A percentile compares a stretch with the other conserved stretches of the same genome.
Conservation (phyloP, 1,139 yeast genomes). For the Blastobotrys ciferrii region DNA sequence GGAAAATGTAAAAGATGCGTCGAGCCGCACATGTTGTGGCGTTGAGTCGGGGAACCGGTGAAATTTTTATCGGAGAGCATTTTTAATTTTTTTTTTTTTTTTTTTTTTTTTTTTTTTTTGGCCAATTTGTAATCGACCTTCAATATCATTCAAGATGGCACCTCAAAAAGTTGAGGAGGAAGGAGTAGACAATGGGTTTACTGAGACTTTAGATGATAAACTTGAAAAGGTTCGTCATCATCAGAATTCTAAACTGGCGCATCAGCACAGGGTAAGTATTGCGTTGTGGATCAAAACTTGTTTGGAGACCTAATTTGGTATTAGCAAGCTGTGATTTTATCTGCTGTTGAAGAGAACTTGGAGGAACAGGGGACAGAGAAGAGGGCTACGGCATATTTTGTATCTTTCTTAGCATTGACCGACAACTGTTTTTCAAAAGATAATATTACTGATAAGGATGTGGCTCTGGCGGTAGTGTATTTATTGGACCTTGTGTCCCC, state of each 20-base stretch:
- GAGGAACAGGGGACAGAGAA: conserved; percentile 63
- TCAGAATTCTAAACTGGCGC: conserved; percentile 2
- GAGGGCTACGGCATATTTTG: conserved; percentile 68
- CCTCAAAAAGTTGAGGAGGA: conserved; percentile 5
- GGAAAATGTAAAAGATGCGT: too few relatives aligned
- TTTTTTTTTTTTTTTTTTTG: conserved; percentile 3
- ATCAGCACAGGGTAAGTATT: conserved; percentile 2
- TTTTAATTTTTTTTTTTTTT: conserved; percentile 3
- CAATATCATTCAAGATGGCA: not conserved
- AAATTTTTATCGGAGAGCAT: not conserved
- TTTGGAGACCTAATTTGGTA: not conserved
- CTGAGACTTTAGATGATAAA: not conserved
- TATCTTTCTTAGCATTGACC: conserved; percentile 75
- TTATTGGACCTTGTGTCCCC: conserved; percentile 80
- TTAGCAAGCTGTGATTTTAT: conserved; percentile 56
- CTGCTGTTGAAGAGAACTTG: conserved; percentile 88
- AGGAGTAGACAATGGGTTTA: not conserved
- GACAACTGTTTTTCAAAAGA: conserved; percentile 65
- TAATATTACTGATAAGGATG: conserved; percentile 52
- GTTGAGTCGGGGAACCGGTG: conserved; percentile 5
- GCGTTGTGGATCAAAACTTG: not conserved
- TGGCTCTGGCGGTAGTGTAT: conserved; percentile 77
- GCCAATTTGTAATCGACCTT: not conserved
- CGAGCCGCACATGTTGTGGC: not conserved
- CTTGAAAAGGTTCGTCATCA: conserved; percentile 4